Base-by-base conservation (phyloP, 352 stramenopile species). In the Paralagenidium karlingii region DNA sequence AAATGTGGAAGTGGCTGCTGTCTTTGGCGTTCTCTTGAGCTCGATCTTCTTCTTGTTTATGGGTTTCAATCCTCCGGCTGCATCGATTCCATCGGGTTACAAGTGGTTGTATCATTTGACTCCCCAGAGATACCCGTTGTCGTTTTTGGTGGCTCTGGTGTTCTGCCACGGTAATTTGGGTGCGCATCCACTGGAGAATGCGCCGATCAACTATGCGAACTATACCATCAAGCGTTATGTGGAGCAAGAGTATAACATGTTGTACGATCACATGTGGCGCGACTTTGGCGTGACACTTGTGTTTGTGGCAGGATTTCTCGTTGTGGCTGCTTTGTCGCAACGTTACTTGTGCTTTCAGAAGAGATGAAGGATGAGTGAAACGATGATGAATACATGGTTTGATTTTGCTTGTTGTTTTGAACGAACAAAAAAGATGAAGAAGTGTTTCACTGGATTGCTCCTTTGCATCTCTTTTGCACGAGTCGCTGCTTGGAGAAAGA, bases 1-100 rank as follows among this genome's bases (percentile, higher is more conserved):
- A 10, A 58, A 38, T 11, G 48, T 49, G n/a, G 63, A 75, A 24
- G 24, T 71, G 8, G 63, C 63, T 3, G 66, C 56, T 46, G 52
- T 75, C 21, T 40, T 67, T 8, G 60, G 57, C 24, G 47, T 68
- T 20, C 49, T 77, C 24, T 47, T 84, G 22, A 76, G 79, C 40
- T 64, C 66, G 34, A 59, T 85, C 42, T 81, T 79, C 49, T 68
- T 86, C 47, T 52, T 85, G 8, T 83, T 85, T 52, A 74, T 74
- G 57, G 77, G 74, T 24, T 83, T 73, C 57, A 81, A 80, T 38
- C 69, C 69, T 15, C 66, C 69, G n/a, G 55, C 64, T 8, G 47
- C 55, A 11, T 43, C 49, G 10, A 77, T 82, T 37, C 68, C 66
- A 3, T 32, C 39, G 0, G 66, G 55, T 13, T 76, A 74, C 49